Conservation (phyloP, 768 basidiomycete species). For the Royoungia palumana region DNA sequence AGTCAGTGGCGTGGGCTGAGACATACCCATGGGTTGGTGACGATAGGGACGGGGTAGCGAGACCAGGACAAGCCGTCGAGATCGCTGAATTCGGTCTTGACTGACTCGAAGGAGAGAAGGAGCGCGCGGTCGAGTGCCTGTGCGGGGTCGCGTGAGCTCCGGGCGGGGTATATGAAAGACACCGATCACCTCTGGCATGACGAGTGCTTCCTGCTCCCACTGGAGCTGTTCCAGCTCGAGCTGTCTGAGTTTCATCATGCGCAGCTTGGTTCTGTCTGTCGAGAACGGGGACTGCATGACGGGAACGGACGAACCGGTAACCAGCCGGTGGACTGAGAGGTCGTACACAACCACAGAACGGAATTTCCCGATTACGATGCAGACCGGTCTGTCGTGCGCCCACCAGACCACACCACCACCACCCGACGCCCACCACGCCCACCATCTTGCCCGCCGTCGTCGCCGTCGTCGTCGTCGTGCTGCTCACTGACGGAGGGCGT, state of each 20-base stretch:
- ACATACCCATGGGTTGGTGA: slow-evolving; percentile 27
- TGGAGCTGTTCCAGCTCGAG: slow-evolving; percentile 50
- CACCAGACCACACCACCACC: not conserved
- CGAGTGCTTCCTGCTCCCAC: slow-evolving; percentile 55
- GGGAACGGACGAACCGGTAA: not conserved
- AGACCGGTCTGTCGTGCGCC: not conserved
- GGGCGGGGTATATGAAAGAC: not conserved
- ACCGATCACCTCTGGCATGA: slow-evolving; percentile 51
- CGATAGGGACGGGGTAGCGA: slow-evolving; percentile 32
- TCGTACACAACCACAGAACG: no score
- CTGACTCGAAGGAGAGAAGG: slow-evolving; percentile 44
- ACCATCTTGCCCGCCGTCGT: not conserved
- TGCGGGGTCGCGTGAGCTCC: slow-evolving; percentile 12
- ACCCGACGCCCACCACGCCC: no score
- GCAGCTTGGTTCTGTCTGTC: slow-evolving; percentile 44
- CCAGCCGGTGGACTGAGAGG: slow-evolving; percentile 1
- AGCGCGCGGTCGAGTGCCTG: slow-evolving; percentile 33
- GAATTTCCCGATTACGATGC: slow-evolving; percentile 13
- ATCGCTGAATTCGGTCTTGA: slow-evolving; percentile 61
- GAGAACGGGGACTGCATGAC: slow-evolving; percentile 21
- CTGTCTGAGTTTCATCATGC: slow-evolving; percentile 45
- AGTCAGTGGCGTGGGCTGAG: not conserved
- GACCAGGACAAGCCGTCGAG: slow-evolving; percentile 58
- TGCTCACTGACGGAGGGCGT: slow-evolving; percentile 5
- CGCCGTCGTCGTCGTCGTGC: slow-evolving; percentile 2